These are phyloP conservation scores for Arctium minus DNA, from an alignment of 129 eudicot species.

Conservation along the genomic window DNA sequence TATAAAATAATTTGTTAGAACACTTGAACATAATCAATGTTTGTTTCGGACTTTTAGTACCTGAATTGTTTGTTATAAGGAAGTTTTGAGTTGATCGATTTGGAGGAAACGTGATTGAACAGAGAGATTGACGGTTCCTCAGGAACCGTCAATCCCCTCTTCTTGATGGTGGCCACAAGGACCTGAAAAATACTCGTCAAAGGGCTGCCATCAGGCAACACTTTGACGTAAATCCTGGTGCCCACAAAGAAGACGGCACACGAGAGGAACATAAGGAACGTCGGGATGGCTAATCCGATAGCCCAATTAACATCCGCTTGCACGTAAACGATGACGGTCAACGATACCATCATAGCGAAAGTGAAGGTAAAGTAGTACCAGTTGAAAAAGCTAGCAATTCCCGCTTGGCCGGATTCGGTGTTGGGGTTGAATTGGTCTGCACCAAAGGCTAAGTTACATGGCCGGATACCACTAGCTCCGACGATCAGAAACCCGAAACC, in stretches of 20 bases:
- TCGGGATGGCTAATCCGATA: constrained; percentile 45
- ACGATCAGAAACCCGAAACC: constrained; percentile 30
- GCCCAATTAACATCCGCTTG: constrained; percentile 48
- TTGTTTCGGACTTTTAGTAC: constrained; percentile 8
- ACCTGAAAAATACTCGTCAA: constrained; percentile 39
- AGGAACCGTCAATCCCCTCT: constrained; percentile 35
- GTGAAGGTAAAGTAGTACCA: constrained; percentile 62
- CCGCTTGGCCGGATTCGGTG: constrained; percentile 44
- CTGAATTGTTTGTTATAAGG: constrained; percentile 46
- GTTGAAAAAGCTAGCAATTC: constrained; percentile 51
- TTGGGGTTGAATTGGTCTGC: constrained; percentile 55
- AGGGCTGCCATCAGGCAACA: constrained; percentile 45
- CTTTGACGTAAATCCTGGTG: constrained; percentile 39
- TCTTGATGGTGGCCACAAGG: constrained; percentile 36
- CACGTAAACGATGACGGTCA: constrained; percentile 45
- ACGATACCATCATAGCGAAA: constrained; percentile 46
- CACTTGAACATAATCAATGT: background rate
- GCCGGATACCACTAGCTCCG: constrained; percentile 53
- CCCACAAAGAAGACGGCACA: constrained; percentile 42
- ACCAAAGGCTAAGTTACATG: constrained; percentile 56
- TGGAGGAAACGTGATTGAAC: constrained; percentile 24
- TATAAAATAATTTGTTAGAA: background rate
- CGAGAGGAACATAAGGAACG: constrained; percentile 46
- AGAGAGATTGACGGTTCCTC: constrained; percentile 30
- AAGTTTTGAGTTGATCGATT: constrained; percentile 49